These are phyloP conservation scores for Mycena capillaripes DNA, from an alignment of 768 basidiomycete genomes.

Conservation along the genomic window DNA sequence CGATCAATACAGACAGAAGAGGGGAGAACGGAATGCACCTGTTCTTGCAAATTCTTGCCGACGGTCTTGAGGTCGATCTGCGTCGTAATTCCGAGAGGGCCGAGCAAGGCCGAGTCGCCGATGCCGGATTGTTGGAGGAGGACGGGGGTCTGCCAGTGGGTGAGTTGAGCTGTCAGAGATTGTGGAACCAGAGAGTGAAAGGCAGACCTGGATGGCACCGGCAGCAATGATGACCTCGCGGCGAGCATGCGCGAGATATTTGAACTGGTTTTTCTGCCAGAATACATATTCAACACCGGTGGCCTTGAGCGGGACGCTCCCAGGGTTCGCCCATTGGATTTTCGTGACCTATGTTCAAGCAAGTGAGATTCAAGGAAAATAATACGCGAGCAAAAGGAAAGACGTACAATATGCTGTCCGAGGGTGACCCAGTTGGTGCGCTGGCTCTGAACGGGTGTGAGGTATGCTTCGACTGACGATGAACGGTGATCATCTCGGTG, in stretches of 20 bases:
- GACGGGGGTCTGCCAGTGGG: slow-evolving; percentile 53
- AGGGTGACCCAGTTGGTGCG: slow-evolving; percentile 67
- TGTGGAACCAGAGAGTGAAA: not conserved
- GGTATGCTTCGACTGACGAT: slow-evolving; percentile 67
- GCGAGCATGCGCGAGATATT: slow-evolving; percentile 57
- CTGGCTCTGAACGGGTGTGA: slow-evolving; percentile 63
- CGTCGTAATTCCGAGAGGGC: slow-evolving; percentile 60
- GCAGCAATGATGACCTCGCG: slow-evolving; percentile 69
- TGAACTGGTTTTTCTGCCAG: slow-evolving; percentile 52
- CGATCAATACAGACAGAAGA: not conserved
- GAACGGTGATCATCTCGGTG: slow-evolving; percentile 65
- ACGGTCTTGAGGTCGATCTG: slow-evolving; percentile 64
- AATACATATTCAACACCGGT: slow-evolving; percentile 62
- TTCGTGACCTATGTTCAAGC: slow-evolving; percentile 55
- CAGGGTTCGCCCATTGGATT: slow-evolving; percentile 53
- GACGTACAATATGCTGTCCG: slow-evolving; percentile 53
- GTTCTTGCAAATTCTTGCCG: slow-evolving; percentile 72
- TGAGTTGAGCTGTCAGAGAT: not conserved
- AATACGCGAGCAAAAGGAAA: not conserved
- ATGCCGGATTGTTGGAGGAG: slow-evolving; percentile 71
- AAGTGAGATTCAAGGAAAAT: not conserved
- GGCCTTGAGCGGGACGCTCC: slow-evolving; percentile 53
- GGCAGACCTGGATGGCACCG: slow-evolving; percentile 61
- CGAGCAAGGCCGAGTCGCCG: slow-evolving; percentile 62
- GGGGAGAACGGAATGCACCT: slow-evolving; percentile 43